A percentile compares a stretch with the other conserved stretches of the same genome.
Evolutionary conservation across 345 rosid species (phyloP).

Genomic region (Eucalyptus globulus): DNA sequence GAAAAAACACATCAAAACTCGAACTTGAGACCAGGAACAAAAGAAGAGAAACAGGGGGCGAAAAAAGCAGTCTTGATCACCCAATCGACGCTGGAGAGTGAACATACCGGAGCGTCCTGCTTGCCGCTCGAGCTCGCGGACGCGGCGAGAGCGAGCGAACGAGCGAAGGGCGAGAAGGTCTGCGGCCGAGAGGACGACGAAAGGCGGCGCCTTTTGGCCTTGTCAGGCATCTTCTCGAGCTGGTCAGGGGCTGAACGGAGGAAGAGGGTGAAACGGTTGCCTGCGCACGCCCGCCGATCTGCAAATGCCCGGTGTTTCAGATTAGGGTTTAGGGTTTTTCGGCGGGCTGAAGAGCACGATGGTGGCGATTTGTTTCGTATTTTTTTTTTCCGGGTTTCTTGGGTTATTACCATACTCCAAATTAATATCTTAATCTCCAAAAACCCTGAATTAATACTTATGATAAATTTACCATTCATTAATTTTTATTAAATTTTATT

Average conservation of each 20-base stretch:
- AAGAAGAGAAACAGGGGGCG: neutral
- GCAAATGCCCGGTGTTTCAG: neutral
- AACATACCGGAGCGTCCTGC: constrained; percentile 8
- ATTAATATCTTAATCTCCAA: too few species aligned
- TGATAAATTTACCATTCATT: accelerated
- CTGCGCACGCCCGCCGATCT: neutral
- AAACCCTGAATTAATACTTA: too few species aligned
- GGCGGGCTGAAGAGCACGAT: neutral
- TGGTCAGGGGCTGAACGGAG: neutral
- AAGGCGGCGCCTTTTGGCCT: constrained; percentile 11
- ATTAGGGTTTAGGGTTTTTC: neutral
- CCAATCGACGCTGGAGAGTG: constrained; percentile 8
- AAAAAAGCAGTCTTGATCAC: neutral
- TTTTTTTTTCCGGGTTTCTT: neutral
- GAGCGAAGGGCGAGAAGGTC: constrained; percentile 63
- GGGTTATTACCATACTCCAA: too few species aligned
- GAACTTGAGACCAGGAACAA: neutral
- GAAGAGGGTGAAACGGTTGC: neutral
- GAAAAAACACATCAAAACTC: neutral
- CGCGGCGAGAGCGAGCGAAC: constrained; percentile 40
- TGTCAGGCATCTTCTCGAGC: constrained; percentile 28
- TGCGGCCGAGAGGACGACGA: constrained; percentile 23
- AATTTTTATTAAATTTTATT: accelerated
- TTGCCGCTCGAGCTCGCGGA: constrained; percentile 5
- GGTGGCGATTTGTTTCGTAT: neutral